Evolutionary conservation across 768 basidiomycete species (phyloP).

Genomic region (Sarcomyxa edulis): DNA sequence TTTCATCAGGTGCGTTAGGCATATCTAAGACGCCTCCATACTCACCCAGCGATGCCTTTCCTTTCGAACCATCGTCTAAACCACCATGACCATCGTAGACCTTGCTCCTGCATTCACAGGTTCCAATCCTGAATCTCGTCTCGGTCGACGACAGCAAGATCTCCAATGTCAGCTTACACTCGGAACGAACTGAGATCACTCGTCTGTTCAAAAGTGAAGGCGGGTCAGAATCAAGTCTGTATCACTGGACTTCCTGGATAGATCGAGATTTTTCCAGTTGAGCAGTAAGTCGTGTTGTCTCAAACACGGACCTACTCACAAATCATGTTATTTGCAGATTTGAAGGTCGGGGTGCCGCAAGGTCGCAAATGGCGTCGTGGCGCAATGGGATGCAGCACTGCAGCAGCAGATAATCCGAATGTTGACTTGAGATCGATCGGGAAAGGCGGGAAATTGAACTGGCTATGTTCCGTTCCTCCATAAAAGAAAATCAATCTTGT

Average conservation of each 20-base stretch:
- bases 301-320: background rate
- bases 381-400: slow-evolving; percentile 38
- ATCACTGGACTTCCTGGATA: slow-evolving; percentile 5
- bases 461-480: slow-evolving; percentile 23
- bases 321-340: slow-evolving; percentile 6
- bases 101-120: too few species aligned
- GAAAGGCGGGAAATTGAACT: slow-evolving; percentile 28
- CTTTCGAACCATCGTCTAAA: too few species aligned
- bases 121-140: too few species aligned
- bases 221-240: slow-evolving; percentile 8
- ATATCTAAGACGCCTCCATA: too few species aligned
- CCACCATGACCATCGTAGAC: too few species aligned
- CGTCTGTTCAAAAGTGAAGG: slow-evolving; percentile 20
- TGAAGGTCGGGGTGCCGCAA: slow-evolving; percentile 16
- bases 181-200: slow-evolving; percentile 30
- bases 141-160: slow-evolving; percentile 29
- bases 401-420: slow-evolving; percentile 26
- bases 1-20: too few species aligned
- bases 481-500: slow-evolving; percentile 23
- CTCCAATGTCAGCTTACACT: slow-evolving; percentile 26
- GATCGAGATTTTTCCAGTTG: slow-evolving; percentile 8
- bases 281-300: background rate
- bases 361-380: slow-evolving; percentile 22
- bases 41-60: too few species aligned
- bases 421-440: slow-evolving; percentile 14